Evolutionary conservation across 192 early-diverging fungal genomes (phyloP), one percentile per base, ranked within the genome.

Genomic region (Podila verticillata): DNA sequence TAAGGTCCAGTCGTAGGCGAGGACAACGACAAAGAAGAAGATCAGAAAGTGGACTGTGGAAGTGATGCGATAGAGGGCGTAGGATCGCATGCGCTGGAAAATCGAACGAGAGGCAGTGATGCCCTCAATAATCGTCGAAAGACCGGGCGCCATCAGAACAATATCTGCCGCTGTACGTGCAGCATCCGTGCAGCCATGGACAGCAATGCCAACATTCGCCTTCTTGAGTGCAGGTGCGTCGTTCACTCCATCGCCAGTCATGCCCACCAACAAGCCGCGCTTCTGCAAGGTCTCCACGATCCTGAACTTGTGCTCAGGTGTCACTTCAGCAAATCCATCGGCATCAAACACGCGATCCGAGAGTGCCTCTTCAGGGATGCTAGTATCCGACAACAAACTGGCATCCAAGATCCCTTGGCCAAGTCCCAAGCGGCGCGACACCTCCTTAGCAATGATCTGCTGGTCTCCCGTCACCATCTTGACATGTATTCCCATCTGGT

Each of bases 401-500:
- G 96, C 92, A 72, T 96, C 93, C 44, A 97, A 84, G 72, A 97
- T 97, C 56, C 91, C 90, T 19, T 95, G 89, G 35, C 92, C 86
- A 89, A 97, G 93, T 62, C 94, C 94, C 39, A 97, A 89, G 48
- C 96, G 95, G 47, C 84, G 86, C 17, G 94, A 93, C 1, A 97
- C 91, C 69, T 93, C 95, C 87, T 95, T 96, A 66, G 92, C 96
- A 83, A 96, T 96, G 61, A 95, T 93, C 57, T 92, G 87, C 77
- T 96, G 96, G 82, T 97, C 96, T 69, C 96, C 96, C 49, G 96
- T 97, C 66, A 97, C 91, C 96, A 97, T 96, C 85, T 97, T 97
- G 83, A 96, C 93, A 26, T 88, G 83, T 48, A 97, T 90, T 56
- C 96, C 96, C 83, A 95, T 88, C 32, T 83, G 71, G 63, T 91